Base-by-base conservation (phyloP, 2,329 filamentous ascomycete genomes). In the Incumbomyces delicatus region DNA sequence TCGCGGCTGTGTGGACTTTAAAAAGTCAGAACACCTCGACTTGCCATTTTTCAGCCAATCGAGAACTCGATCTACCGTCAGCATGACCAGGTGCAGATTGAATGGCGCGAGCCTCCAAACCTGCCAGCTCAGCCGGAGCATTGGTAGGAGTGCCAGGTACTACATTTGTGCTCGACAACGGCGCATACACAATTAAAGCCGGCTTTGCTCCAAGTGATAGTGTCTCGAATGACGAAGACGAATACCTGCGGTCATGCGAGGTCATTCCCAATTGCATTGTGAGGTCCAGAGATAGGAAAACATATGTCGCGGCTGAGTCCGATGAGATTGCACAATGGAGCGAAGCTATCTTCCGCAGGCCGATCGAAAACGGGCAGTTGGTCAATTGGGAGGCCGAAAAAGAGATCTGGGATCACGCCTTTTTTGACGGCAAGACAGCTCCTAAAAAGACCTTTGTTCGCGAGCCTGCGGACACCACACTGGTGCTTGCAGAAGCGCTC, bases 351-450 rank as follows among this genome's bases (percentile, higher is more conserved):
- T 95, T 95, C 59, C 78, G 90, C 1, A 75, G 90, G 0, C 92
- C 92, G 0, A 85, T 96, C 1, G 92, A 98, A 65, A 94, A 89
- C 65, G 92, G 92, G 6, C 96, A 86, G 61, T 74, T 96, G 41
- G 89, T 96, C 51, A 95, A 90, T 61, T 98, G 92, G 92, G 92
- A 98, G 65, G 83, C 85, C 0, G 80, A 98, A 69, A 90, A 87
- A 66, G 89, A 92, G 60, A 87, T 98, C 43, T 98, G 92, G 92
- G 88, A 95, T 59, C 80, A 83, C 56, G 82, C 89, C 50, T 85
- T 96, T 60, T 82, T 94, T 57, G 80, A 84, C 55, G 70, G 76
- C 48, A 78, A 78, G 54, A 79, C 79, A n/a, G 72, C 74, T 22
- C 68, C 80, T 56, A 76, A 72, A 57, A 66, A 54, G 67, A 58